Evolutionary conservation across 2,329 filamentous ascomycete species (phyloP), one percentile per base, ranked within the genome.

Genomic region (Fusarium marasasianum): DNA sequence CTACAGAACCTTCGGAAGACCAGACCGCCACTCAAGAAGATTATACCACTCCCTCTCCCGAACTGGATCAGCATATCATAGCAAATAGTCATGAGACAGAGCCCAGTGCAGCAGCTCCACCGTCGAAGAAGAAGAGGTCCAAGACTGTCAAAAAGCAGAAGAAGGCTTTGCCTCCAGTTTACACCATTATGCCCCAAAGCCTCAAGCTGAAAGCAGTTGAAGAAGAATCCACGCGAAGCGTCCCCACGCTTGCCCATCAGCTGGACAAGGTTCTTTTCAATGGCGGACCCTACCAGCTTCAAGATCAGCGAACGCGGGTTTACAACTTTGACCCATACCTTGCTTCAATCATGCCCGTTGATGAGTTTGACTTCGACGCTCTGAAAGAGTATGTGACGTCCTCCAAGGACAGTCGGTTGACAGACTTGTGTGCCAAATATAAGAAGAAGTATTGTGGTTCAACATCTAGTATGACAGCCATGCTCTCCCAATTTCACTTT

Each of bases 261-360:
- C 86, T 98, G 38, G 94, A 97, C 71, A 89, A 95, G 64, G 96
- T 97, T n/a, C 85, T 99, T 6, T 99, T 99, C 87, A 99, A 98
- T 78, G 92, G 92, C 5, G 95, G 96, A 29, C 94, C 98, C 43
- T 98, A 98, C 81, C 92, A 94, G 57, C 88, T 99, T 58, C 95
- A 97, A 82, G 96, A 99, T 81, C 91, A 92, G 31, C 90, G 94
- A 66, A 95, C 96, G 44, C 89, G 91, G 24, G 94, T 98, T 12
- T 99, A 91, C 87, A 99, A 99, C 81, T 99, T 99, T 78, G 96
- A 99, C 80, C 96, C 97, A 0, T 98, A 98, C 79, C 88, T 99
- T 26, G 91, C 95, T 69, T 91, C 91, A 59, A 97, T 99, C 77
- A 98, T 98, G 94, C 95, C 96, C 5, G 91, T 96, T 22, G 86